A percentile compares a stretch with the other conserved stretches of the same genome.
These are phyloP conservation scores for Dunaliella primolecta DNA, from an alignment of 139 green algal genomes.

Conservation along the genomic window DNA sequence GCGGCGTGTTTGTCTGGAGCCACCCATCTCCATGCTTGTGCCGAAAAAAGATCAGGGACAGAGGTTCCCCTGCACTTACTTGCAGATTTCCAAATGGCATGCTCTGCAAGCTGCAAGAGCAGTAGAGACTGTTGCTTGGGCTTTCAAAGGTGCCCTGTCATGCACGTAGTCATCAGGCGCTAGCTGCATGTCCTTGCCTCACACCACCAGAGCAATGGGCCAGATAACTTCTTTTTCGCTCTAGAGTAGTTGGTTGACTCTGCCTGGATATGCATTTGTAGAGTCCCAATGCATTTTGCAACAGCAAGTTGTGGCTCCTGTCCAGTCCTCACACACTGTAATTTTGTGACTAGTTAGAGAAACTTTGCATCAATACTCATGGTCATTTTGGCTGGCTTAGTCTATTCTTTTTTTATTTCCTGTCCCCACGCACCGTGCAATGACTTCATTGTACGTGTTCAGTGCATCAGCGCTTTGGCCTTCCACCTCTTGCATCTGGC, in stretches of 20 bases:
- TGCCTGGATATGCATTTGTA: too few relatives aligned
- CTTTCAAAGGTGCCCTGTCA: too few relatives aligned
- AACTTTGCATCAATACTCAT: background rate
- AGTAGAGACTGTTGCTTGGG: background rate
- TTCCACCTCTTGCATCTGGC: constrained; percentile 6
- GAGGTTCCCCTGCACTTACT: too few relatives aligned
- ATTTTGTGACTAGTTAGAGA: background rate
- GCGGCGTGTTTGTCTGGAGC: background rate
- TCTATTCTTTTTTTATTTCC: background rate
- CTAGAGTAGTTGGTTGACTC: too few relatives aligned
- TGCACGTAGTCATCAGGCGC: too few relatives aligned
- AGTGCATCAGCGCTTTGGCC: constrained; percentile 28
- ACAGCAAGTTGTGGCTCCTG: background rate
- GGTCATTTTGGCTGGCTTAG: background rate
- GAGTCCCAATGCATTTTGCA: background rate
- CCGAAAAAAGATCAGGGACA: too few relatives aligned
- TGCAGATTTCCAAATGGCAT: too few relatives aligned
- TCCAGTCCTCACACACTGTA: background rate
- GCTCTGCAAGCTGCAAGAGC: background rate
- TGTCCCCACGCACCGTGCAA: background rate
- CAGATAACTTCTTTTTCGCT: too few relatives aligned
- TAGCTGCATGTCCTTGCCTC: too few relatives aligned
- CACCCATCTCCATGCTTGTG: too few relatives aligned
- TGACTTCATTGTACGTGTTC: constrained; percentile 13
- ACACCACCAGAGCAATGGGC: too few relatives aligned